These are phyloP conservation scores for Micromonas pusilla DNA, from an alignment of 139 green algal genomes.

Conservation along the genomic window DNA sequence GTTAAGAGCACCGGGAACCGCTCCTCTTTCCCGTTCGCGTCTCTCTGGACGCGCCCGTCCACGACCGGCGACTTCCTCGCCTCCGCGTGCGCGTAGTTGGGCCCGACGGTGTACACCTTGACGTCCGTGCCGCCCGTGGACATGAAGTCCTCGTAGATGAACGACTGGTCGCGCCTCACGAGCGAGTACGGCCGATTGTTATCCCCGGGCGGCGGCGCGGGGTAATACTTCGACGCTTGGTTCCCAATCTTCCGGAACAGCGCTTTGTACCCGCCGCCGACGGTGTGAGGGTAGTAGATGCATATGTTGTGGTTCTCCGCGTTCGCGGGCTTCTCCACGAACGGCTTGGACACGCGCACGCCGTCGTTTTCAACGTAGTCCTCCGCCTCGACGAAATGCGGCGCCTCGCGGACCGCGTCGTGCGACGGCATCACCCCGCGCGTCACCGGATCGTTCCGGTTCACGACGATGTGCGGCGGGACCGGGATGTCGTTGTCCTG, in stretches of 20 bases:
- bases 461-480: constrained; percentile 83
- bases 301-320: constrained; percentile 96
- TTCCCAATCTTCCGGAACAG: constrained; percentile 82
- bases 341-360: constrained; percentile 85
- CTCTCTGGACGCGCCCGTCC: constrained; percentile 81
- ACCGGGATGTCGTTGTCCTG: constrained; percentile 73
- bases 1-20: constrained; percentile 86
- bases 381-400: constrained; percentile 73
- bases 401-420: neutral
- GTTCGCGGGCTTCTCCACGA: constrained; percentile 95
- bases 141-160: constrained; percentile 98
- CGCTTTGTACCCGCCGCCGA: constrained; percentile 93
- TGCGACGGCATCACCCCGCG: neutral
- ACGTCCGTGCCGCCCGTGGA: constrained; percentile 94
- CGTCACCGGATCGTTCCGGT: constrained; percentile 47
- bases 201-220: neutral
- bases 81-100: constrained; percentile 95
- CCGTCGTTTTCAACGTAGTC: constrained; percentile 78
- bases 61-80: constrained; percentile 94
- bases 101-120: constrained; percentile 89
- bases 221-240: constrained; percentile 7
- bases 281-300: constrained; percentile 96
- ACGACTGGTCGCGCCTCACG: constrained; percentile 74
- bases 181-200: constrained; percentile 21
- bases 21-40: constrained; percentile 78